Base-by-base conservation (phyloP, 2,329 filamentous ascomycete genomes). In the Colletotrichum viniferum region DNA sequence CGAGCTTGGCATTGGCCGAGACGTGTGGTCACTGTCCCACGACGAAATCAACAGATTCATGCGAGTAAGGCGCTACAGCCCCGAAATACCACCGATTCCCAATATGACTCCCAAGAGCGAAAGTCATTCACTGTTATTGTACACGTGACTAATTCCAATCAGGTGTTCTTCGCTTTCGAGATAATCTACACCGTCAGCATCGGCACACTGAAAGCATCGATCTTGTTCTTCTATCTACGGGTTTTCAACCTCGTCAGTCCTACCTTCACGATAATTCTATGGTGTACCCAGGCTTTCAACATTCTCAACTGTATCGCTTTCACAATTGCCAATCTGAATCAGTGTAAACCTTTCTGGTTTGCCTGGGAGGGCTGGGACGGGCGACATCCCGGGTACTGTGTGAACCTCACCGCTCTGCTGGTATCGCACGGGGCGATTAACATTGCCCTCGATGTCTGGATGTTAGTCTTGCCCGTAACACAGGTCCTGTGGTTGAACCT, bases 401-500 rank as follows among this genome's bases (percentile, higher is more conserved):
- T 83, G 5, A 81, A 86, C 52, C 79, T 86, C 68, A 82, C 81
- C 28, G 79, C 79, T 5, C 83, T 86, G 60, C 81, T 81, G 28
- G 88, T 86, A 79, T 79, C 84, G 21, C 82, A 82, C 67, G 84
- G 87, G 2, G 83, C 78, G 1, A 81, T 88, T 64, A 88, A 86
- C 69, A 88, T 89, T 30, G 76, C 83, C 2, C 83, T 87, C 24
- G 87, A 90, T 76, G n/a, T 87, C 5, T 78, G 84, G 64, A 85
- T 87, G 61, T 81, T 88, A 36, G 80, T 80, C 2, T 77, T 89
- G 10, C 87, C 88, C 0, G 81, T 88, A 10, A 81, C 82, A 8
- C 81, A 83, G 30, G 66, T 87, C 5, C 65, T 81, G 4, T 72
- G 79, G 7, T 78, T 86, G 28, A 78, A 81, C 5, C 66, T 86